Percentiles rank a stretch among this genome's conserved stretches.
Evolutionary conservation across 345 rosid species (phyloP).

Genomic region (Acer campestre): DNA sequence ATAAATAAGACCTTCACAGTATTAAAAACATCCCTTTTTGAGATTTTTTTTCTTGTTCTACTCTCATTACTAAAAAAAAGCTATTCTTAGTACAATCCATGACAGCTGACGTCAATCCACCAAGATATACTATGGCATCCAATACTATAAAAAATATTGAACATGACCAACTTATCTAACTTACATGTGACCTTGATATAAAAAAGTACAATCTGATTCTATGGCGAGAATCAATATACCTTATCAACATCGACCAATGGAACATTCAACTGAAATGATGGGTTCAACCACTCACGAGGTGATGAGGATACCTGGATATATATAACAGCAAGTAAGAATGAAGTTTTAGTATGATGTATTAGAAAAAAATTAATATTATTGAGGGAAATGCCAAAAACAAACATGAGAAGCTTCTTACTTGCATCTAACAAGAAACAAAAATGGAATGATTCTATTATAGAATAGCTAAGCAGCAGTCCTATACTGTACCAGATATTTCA

Average conservation of each 20-base stretch:
- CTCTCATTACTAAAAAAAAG: background rate
- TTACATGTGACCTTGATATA: background rate
- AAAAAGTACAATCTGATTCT: background rate
- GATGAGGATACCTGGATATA: slow-evolving; percentile 53
- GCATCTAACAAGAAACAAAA: background rate
- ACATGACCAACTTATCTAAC: background rate
- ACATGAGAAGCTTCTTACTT: background rate
- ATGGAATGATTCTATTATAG: background rate
- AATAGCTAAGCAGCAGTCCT: background rate
- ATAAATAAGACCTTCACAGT: too few species aligned
- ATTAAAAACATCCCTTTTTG: background rate
- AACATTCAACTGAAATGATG: slow-evolving; percentile 76
- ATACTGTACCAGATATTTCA: background rate
- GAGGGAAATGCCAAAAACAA: background rate
- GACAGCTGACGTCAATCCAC: background rate
- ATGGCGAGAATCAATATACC: slow-evolving; percentile 40
- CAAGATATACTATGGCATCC: background rate
- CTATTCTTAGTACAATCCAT: background rate
- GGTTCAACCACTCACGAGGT: slow-evolving; percentile 64
- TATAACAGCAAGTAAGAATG: slow-evolving; percentile 22
- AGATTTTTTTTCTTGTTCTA: background rate
- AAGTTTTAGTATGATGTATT: background rate
- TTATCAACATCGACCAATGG: slow-evolving; percentile 96
- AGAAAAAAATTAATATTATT: background rate
- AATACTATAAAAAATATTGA: background rate